Conservation (phyloP, 805 yeast species). For the Yarrowia sp. region DNA sequence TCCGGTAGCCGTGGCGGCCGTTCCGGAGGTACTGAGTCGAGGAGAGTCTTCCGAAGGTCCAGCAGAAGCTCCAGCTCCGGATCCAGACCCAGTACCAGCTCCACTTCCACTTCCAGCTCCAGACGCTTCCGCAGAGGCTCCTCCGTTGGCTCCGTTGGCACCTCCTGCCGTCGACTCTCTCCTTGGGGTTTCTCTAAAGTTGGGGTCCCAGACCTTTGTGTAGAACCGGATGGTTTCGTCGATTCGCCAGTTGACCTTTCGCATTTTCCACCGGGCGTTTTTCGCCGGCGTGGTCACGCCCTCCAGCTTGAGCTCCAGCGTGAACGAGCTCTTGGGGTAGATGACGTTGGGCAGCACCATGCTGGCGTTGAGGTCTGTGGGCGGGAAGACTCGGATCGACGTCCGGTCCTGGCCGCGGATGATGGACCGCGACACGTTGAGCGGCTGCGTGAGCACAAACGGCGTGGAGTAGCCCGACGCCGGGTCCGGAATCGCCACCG, state of each 20-base stretch:
- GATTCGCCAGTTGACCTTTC: slow-evolving; percentile 85
- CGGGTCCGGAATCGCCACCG: slow-evolving; percentile 50
- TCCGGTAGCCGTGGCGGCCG: slow-evolving; percentile 34
- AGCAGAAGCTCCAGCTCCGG: not conserved
- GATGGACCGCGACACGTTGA: slow-evolving; percentile 78
- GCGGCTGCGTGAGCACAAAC: slow-evolving; percentile 63
- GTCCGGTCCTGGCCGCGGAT: slow-evolving; percentile 83
- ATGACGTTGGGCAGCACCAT: slow-evolving; percentile 88
- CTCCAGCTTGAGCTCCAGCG: slow-evolving; percentile 81
- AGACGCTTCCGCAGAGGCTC: too few species aligned
- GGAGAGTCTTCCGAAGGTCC: slow-evolving; percentile 43
- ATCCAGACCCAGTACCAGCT: too few species aligned
- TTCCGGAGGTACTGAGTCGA: slow-evolving; percentile 47
- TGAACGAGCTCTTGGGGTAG: slow-evolving; percentile 85
- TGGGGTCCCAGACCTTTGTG: slow-evolving; percentile 50
- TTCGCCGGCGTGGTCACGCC: slow-evolving; percentile 48
- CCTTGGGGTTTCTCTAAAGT: slow-evolving; percentile 39
- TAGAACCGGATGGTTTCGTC: slow-evolving; percentile 77
- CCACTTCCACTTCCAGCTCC: too few species aligned
- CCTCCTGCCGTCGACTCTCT: slow-evolving; percentile 35
- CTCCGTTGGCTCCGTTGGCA: slow-evolving; percentile 3
- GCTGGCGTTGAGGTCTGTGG: slow-evolving; percentile 86
- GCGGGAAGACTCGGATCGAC: slow-evolving; percentile 91
- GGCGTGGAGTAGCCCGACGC: slow-evolving; percentile 46
- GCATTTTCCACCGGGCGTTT: slow-evolving; percentile 83